Percentiles rank a stretch among this genome's conserved stretches.
Conservation (phyloP, 768 basidiomycete species). For the Crassisporium funariophilum region DNA sequence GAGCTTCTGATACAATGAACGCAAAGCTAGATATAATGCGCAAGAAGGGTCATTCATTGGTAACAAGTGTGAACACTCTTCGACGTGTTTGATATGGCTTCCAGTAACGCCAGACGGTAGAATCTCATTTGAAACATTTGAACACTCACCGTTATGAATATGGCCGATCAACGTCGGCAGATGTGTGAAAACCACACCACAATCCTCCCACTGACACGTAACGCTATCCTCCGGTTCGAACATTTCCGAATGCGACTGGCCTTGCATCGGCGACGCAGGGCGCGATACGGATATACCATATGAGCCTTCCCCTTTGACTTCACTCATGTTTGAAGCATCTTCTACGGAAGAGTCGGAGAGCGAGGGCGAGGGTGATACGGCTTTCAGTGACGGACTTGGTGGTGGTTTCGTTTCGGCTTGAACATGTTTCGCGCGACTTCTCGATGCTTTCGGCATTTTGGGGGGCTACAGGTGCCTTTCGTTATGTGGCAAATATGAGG, state of each 20-base stretch:
- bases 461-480: too few relatives aligned
- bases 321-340: conserved; percentile 21
- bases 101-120: neutral
- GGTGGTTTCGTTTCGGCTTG: conserved; percentile 9
- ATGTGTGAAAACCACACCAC: conserved; percentile 71
- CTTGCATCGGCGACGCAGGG: conserved; percentile 38
- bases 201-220: conserved; percentile 85
- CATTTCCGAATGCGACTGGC: conserved; percentile 12
- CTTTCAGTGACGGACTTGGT: conserved; percentile 3
- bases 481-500: too few relatives aligned
- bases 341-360: conserved; percentile 34
- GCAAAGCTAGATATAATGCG: neutral
- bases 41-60: neutral
- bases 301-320: conserved; percentile 21
- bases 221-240: conserved; percentile 55
- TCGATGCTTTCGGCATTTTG: conserved; percentile 14
- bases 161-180: conserved; percentile 79
- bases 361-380: conserved; percentile 23
- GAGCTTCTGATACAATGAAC: conserved; percentile 2
- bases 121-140: neutral
- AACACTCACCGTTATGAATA: conserved; percentile 71
- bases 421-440: conserved; percentile 9
- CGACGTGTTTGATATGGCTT: neutral
- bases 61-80: neutral
- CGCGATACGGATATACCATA: conserved; percentile 36